A percentile compares a stretch with the other conserved stretches of the same genome.
phyloP scores from a whole-genome alignment of 139 green algal genomes.

The Asterochloris sp. region DNA sequence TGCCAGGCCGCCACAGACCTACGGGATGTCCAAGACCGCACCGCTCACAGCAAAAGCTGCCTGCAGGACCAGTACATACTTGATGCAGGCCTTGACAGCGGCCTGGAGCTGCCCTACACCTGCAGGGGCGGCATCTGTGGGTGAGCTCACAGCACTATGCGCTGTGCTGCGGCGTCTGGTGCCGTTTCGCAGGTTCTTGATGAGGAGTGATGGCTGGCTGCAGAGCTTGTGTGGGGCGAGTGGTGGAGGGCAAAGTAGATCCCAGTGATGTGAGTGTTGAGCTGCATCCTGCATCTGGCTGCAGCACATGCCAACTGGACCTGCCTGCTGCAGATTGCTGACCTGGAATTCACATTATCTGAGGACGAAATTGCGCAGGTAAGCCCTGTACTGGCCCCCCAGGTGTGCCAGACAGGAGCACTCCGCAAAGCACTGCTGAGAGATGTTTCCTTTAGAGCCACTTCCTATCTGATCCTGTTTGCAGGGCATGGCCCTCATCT shows the following conservation, averaged over 20 bases:
- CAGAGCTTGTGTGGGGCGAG: slow-evolving; percentile 77
- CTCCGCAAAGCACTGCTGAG: neutral
- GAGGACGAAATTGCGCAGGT: slow-evolving; percentile 69
- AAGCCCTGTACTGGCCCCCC: neutral
- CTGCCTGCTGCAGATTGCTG: slow-evolving; percentile 50
- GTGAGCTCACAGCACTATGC: neutral
- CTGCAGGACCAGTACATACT: slow-evolving; percentile 88
- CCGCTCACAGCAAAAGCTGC: neutral
- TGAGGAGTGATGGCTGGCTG: neutral
- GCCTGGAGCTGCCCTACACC: slow-evolving; percentile 88
- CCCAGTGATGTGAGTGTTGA: slow-evolving; percentile 61
- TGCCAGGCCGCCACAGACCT: neutral
- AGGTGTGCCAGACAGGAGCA: neutral
- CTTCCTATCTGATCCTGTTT: neutral
- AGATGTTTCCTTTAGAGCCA: neutral
- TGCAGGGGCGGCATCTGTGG: slow-evolving; percentile 75
- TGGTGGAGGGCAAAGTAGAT: slow-evolving; percentile 70
- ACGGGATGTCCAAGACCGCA: neutral
- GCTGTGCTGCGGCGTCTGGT: neutral
- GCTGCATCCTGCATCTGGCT: neutral
- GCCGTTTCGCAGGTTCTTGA: neutral
- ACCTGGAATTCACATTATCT: slow-evolving; percentile 81
- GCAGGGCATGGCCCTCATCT: slow-evolving; percentile 84
- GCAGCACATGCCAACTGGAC: neutral
- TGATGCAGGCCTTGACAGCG: slow-evolving; percentile 73